Conservation (phyloP, 805 yeast genomes). For the Starmerella davenportii region DNA sequence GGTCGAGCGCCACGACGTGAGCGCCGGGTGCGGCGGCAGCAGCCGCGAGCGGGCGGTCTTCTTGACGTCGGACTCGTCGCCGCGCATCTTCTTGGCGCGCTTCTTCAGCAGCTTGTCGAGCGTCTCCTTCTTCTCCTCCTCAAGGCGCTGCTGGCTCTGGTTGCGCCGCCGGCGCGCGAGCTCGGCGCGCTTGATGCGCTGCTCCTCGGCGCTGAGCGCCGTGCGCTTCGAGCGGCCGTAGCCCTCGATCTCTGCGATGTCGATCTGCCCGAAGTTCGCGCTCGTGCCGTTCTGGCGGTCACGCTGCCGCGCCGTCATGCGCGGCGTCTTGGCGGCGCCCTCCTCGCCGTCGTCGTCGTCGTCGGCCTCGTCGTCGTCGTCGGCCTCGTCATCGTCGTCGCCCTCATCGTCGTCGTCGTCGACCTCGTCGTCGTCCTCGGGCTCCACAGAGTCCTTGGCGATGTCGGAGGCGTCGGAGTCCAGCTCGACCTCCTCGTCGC, state of each 20-base stretch:
- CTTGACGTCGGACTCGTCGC: constrained; percentile 12
- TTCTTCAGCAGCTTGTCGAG: constrained; percentile 69
- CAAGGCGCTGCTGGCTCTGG: constrained; percentile 60
- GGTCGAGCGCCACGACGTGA: constrained; percentile 18
- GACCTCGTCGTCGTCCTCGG: constrained; percentile 15
- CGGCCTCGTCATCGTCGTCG: constrained; percentile 12
- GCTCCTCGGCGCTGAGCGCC: constrained; percentile 65
- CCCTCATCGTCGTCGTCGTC: constrained; percentile 13
- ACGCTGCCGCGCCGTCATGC: constrained; percentile 28
- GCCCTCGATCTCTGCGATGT: constrained; percentile 21
- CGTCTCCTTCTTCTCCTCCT: constrained; percentile 86
- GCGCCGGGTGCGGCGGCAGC: constrained; percentile 20
- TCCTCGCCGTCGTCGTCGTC: constrained; percentile 13
- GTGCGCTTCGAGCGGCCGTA: constrained; percentile 29
- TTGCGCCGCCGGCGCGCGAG: constrained; percentile 77
- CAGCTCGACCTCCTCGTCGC: constrained; percentile 11
- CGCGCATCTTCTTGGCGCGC: constrained; percentile 34
- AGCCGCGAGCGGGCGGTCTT: constrained; percentile 13
- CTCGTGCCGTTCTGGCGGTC: constrained; percentile 17
- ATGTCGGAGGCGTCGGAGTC: constrained; percentile 15
- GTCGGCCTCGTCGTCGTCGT: constrained; percentile 12
- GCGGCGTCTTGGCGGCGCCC: constrained; percentile 10
- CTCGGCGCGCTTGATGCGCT: constrained; percentile 65
- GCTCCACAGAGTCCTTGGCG: constrained; percentile 13
- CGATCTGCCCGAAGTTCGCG: constrained; percentile 13